Evolutionary conservation across 495 filamentous ascomycete species (phyloP).

Genomic region (Hyaloscypha bicolor): DNA sequence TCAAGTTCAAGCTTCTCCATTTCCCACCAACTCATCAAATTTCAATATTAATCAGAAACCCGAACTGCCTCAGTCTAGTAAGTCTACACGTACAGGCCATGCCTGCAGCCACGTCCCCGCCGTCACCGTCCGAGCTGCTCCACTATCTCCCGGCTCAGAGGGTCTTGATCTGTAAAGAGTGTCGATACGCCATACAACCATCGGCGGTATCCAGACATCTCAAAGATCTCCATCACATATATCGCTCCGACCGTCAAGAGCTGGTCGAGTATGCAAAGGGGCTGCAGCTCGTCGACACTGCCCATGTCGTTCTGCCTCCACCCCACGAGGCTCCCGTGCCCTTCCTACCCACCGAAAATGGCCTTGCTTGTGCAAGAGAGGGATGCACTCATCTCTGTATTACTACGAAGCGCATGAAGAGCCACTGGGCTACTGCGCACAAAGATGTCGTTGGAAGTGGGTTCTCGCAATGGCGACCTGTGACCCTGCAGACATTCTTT

Average conservation of each 20-base stretch:
- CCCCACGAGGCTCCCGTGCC: slow-evolving; percentile 35
- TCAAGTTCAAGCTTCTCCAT: neutral
- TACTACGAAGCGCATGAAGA: slow-evolving; percentile 4
- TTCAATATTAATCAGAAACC: neutral
- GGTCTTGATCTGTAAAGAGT: slow-evolving; percentile 37
- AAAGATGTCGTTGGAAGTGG: neutral
- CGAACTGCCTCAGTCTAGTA: too few relatives aligned
- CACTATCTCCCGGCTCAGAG: slow-evolving; percentile 12
- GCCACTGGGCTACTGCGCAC: neutral
- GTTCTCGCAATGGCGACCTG: neutral
- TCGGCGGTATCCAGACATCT: slow-evolving; percentile 38
- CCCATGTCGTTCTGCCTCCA: slow-evolving; percentile 30
- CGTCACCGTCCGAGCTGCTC: neutral
- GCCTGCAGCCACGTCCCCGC: neutral
- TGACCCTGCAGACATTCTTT: neutral
- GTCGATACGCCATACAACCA: slow-evolving; percentile 41
- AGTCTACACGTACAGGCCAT: neutral
- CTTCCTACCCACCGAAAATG: slow-evolving; percentile 33
- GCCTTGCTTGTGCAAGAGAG: slow-evolving; percentile 29
- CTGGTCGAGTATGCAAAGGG: slow-evolving; percentile 29
- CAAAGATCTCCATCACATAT: slow-evolving; percentile 41
- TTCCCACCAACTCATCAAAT: neutral
- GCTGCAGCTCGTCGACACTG: slow-evolving; percentile 30
- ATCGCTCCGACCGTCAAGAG: slow-evolving; percentile 28
- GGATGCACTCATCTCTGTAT: slow-evolving; percentile 24